Percentiles rank a stretch among this genome's conserved stretches.
These are phyloP conservation scores for Populus tremula DNA, from an alignment of 345 rosid species.

Conservation along the genomic window DNA sequence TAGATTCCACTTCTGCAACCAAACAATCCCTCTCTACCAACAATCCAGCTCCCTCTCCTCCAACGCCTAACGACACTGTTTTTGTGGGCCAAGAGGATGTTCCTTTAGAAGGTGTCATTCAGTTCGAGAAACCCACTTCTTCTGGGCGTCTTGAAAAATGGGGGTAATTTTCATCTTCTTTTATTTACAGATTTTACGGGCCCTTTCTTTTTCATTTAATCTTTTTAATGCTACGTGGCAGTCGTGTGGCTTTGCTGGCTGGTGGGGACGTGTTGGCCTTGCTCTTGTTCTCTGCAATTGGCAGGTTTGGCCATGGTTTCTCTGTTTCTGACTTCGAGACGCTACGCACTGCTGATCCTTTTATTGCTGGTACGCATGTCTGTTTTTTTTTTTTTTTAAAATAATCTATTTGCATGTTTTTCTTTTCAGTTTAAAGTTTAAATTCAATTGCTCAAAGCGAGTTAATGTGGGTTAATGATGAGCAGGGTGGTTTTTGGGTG, in stretches of 20 bases:
- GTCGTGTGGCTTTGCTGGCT: slow-evolving; percentile 75
- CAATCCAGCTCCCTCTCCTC: not conserved
- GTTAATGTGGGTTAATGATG: slow-evolving; percentile 13
- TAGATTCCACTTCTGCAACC: slow-evolving; percentile 45
- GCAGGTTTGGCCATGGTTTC: slow-evolving; percentile 87
- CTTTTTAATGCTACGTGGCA: slow-evolving; percentile 21
- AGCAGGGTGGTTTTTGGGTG: slow-evolving; percentile 89
- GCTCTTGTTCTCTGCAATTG: slow-evolving; percentile 76
- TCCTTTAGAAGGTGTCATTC: slow-evolving; percentile 88
- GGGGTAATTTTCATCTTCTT: slow-evolving; percentile 46
- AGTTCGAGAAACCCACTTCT: slow-evolving; percentile 68
- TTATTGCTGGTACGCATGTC: slow-evolving; percentile 59
- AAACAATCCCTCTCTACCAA: slow-evolving; percentile 20
- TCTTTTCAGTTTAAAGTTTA: not conserved
- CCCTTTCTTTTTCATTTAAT: not conserved
- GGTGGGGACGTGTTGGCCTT: slow-evolving; percentile 89
- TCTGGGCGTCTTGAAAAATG: slow-evolving; percentile 51
- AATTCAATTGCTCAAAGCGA: not conserved
- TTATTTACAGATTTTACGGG: not conserved
- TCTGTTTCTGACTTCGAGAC: slow-evolving; percentile 60
- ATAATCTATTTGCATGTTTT: too few relatives aligned
- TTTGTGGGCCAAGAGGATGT: slow-evolving; percentile 62
- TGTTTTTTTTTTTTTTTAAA: not conserved
- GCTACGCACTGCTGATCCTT: slow-evolving; percentile 92
- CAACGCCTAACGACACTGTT: slow-evolving; percentile 42